Conservation (phyloP, 2,329 filamentous ascomycete genomes). For the Iodosphaeria phyllophila region DNA sequence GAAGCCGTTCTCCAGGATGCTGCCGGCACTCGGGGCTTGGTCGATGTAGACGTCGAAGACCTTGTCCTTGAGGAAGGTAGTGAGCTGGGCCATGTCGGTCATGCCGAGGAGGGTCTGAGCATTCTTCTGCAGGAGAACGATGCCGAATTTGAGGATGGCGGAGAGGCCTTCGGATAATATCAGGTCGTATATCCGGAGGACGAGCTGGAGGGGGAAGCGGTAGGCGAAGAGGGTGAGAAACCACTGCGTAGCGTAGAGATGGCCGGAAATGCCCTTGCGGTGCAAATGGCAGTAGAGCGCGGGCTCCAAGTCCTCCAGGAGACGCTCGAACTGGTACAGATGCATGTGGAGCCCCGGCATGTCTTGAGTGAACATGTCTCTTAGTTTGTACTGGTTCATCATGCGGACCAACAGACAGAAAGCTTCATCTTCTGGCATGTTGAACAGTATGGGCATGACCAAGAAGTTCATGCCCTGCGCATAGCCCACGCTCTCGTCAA, state of each 20-base stretch:
- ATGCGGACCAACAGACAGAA: slow-evolving; percentile 83
- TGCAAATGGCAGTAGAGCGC: slow-evolving; percentile 88
- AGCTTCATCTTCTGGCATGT: slow-evolving; percentile 95
- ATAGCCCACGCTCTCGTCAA: slow-evolving; percentile 87
- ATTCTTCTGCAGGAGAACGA: slow-evolving; percentile 95
- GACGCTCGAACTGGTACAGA: slow-evolving; percentile 84
- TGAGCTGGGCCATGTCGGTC: slow-evolving; percentile 80
- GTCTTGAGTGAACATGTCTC: slow-evolving; percentile 83
- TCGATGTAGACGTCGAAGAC: slow-evolving; percentile 97
- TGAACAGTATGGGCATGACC: slow-evolving; percentile 90
- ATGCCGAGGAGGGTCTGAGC: slow-evolving; percentile 57
- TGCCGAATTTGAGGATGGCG: slow-evolving; percentile 84
- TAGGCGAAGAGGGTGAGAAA: slow-evolving; percentile 98
- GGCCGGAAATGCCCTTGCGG: slow-evolving; percentile 69
- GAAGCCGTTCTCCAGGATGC: slow-evolving; percentile 88
- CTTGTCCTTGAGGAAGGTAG: slow-evolving; percentile 79
- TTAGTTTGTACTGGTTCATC: slow-evolving; percentile 91
- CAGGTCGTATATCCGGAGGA: slow-evolving; percentile 89
- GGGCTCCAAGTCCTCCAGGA: slow-evolving; percentile 86
- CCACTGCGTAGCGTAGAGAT: slow-evolving; percentile 96
- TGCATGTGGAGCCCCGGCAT: slow-evolving; percentile 93
- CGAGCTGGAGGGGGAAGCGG: slow-evolving; percentile 87
- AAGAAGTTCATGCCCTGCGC: slow-evolving; percentile 99
- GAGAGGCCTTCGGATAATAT: slow-evolving; percentile 86
- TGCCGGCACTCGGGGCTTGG: slow-evolving; percentile 76